Base-by-base conservation (phyloP, 2,329 filamentous ascomycete species). In the Neofusicoccum umdonicola region DNA sequence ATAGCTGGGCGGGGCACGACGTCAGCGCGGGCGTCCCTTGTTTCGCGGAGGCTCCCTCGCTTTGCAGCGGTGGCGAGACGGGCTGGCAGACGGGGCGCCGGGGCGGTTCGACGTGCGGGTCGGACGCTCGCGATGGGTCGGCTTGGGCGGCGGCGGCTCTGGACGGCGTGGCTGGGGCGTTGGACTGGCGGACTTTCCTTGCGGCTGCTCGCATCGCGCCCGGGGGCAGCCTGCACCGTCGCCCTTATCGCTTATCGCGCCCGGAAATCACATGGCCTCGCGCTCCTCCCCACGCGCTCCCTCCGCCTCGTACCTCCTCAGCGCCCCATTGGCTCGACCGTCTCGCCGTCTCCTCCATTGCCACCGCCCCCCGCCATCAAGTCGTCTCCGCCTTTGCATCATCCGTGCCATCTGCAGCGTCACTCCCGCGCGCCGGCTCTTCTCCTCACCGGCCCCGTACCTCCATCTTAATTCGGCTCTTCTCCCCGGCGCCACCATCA, bases 171-270 rank as follows among this genome's bases (percentile, higher is more conserved):
- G 41, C 56, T 60, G 56, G 56, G 42, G 27, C 56, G 15, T 15
- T 58, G 51, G 37, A 15, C 51, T 41, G 51, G 22, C 34, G 56
- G 31, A 17, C 22, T 45, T 47, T 19, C 41, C 41, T 35, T 60
- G 56, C 56, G 56, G 56, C 56, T 60, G 56, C 56, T n/a, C 56
- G 56, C 56, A 47, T 56, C 52, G 11, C 52, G 31, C 42, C 37
- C 37, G 37, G 39, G 39, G 22, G 11, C 19, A 3, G 11, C 44
- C 19, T 41, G 27, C 13, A 22, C 52, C 22, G 39, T 0, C 47
- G 22, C 47, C 15, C 47, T 50, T 52, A 35, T 54, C 51, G 52
- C 52, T 58, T 47, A 39, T 60, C 56, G 56, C 56, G 27, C 15
- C 54, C 7, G 37, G 13, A 34, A 34, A 39, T 60, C 56, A 60